Percentiles rank a stretch among this genome's conserved stretches.
These are phyloP conservation scores for Ormosia emarginata DNA, from an alignment of 306 rosid species.

Conservation along the genomic window DNA sequence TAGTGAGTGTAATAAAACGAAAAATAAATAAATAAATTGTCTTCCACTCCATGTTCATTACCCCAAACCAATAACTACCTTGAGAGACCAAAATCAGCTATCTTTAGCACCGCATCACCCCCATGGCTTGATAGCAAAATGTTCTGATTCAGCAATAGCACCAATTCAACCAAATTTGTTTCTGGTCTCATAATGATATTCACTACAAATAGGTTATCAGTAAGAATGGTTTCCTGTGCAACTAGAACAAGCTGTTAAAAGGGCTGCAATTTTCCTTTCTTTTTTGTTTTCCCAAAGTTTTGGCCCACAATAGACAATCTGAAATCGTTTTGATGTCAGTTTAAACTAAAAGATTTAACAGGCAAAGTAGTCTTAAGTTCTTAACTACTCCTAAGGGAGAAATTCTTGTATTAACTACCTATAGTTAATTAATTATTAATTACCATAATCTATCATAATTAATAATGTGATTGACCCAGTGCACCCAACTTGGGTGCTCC, in stretches of 20 bases:
- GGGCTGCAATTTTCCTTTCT: background rate
- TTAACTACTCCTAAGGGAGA: background rate
- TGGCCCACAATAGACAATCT: background rate
- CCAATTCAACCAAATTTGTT: slow-evolving; percentile 23
- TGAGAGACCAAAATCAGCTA: slow-evolving; percentile 74
- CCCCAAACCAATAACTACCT: slow-evolving; percentile 37
- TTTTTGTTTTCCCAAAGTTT: background rate
- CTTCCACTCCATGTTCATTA: background rate
- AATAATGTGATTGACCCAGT: too few species aligned
- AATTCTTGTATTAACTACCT: too few species aligned
- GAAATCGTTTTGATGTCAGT: slow-evolving; percentile 1
- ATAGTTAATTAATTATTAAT: too few species aligned
- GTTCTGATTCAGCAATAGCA: slow-evolving; percentile 41
- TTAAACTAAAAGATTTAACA: background rate
- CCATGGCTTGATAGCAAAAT: slow-evolving; percentile 46
- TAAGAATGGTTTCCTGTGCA: background rate
- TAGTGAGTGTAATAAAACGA: background rate
- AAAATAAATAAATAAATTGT: background rate
- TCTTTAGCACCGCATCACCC: slow-evolving; percentile 43
- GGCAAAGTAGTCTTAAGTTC: background rate
- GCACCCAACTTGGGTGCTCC: too few species aligned
- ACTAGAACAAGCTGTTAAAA: background rate
- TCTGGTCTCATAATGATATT: slow-evolving; percentile 14
- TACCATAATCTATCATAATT: too few species aligned
- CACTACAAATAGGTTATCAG: background rate